Evolutionary conservation across 257 asterid genomes (phyloP).

Genomic region (Nicotiana tabacum): DNA sequence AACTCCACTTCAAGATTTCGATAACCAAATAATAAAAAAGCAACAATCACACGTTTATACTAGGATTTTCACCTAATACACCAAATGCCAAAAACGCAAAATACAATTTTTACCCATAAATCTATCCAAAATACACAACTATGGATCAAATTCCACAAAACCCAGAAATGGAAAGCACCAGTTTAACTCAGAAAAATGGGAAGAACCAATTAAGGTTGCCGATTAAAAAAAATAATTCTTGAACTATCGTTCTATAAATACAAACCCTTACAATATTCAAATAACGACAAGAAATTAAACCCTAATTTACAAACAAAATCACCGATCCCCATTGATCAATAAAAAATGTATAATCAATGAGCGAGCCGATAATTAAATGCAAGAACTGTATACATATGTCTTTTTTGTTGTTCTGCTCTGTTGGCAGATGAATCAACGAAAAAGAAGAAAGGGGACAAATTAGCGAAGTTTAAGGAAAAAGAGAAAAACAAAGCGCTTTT

Average conservation of each 20-base stretch:
- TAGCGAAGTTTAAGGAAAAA: slow-evolving; percentile 49
- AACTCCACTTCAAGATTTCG: not conserved
- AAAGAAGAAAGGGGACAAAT: slow-evolving; percentile 11
- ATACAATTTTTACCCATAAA: slow-evolving; percentile 6
- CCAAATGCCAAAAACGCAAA: slow-evolving; percentile 2
- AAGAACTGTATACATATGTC: not conserved
- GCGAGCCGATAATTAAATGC: slow-evolving; percentile 9
- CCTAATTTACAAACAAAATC: slow-evolving; percentile 32
- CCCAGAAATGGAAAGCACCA: not conserved
- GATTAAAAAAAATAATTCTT: not conserved
- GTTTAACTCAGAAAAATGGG: not conserved
- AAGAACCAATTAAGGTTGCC: not conserved
- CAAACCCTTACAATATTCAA: slow-evolving; percentile 22
- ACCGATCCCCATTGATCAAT: slow-evolving; percentile 29
- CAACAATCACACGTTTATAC: slow-evolving; percentile 9
- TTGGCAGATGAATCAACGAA: slow-evolving; percentile 15
- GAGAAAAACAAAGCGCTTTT: slow-evolving; percentile 32
- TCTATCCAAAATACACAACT: slow-evolving; percentile 16
- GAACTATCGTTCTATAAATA: slow-evolving; percentile 35
- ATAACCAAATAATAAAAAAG: slow-evolving; percentile 7
- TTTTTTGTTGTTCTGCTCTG: not conserved
- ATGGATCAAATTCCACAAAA: slow-evolving; percentile 5
- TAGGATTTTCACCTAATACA: not conserved
- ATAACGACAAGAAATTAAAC: slow-evolving; percentile 24
- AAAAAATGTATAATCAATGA: slow-evolving; percentile 23